These are phyloP conservation scores for Phanerodontia chrysosporium DNA, from an alignment of 768 basidiomycete species.

Conservation along the genomic window DNA sequence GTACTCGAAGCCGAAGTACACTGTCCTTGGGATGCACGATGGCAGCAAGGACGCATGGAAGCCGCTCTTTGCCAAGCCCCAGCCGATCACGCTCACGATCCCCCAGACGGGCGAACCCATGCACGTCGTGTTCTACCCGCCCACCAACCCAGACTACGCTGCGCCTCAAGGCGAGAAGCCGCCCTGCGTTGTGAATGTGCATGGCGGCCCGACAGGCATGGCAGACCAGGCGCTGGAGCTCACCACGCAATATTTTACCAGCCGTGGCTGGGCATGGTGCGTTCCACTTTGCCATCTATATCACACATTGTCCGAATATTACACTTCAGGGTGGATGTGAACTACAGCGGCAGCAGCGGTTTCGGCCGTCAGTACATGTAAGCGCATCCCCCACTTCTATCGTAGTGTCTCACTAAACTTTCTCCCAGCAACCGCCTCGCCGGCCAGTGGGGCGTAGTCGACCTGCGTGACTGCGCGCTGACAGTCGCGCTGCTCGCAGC, in stretches of 20 bases:
- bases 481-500: conserved; percentile 47
- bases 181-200: conserved; percentile 60
- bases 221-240: conserved; percentile 45
- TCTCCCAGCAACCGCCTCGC: conserved; percentile 45
- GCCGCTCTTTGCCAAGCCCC: conserved; percentile 44
- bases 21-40: conserved; percentile 21
- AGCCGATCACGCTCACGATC: conserved; percentile 40
- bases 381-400: conserved; percentile 9
- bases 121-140: conserved; percentile 64
- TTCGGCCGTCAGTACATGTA: conserved; percentile 67
- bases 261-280: conserved; percentile 71
- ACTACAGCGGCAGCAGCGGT: conserved; percentile 72
- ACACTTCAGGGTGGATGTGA: conserved; percentile 57
- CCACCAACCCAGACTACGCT: conserved; percentile 61
- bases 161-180: conserved; percentile 51
- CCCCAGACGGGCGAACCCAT: conserved; percentile 36
- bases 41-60: conserved; percentile 18
- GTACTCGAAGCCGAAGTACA: conserved; percentile 20
- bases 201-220: conserved; percentile 67
- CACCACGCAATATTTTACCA: conserved; percentile 63
- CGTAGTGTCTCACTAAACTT: too few relatives aligned
- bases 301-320: background rate
- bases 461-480: conserved; percentile 62
- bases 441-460: conserved; percentile 70
- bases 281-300: conserved; percentile 2